Conservation (phyloP, 768 basidiomycete genomes). For the Fistulinella prunicolor region DNA sequence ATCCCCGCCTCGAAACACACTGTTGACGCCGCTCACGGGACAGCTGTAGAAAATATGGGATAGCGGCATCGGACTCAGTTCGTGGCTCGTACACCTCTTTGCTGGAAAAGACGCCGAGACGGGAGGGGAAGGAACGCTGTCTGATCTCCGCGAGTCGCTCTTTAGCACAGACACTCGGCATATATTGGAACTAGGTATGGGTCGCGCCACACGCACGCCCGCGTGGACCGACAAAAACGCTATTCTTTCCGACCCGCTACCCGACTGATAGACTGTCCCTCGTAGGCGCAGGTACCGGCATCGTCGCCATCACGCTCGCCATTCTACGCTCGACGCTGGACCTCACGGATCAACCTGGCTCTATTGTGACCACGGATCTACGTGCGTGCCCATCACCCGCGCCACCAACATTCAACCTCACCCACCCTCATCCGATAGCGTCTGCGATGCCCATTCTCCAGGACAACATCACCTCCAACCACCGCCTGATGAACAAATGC, state of each 20-base stretch:
- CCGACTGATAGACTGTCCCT: not conserved
- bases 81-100: conserved; percentile 60
- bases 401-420: too few relatives aligned
- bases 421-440: too few relatives aligned
- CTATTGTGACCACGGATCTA: conserved; percentile 70
- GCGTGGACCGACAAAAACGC: too few relatives aligned
- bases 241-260: not conserved
- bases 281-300: conserved; percentile 80
- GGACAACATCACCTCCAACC: conserved; percentile 60
- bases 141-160: conserved; percentile 34
- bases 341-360: conserved; percentile 17
- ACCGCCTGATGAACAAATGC: conserved; percentile 30
- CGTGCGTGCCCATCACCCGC: conserved; percentile 41
- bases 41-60: conserved; percentile 89
- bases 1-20: too few relatives aligned
- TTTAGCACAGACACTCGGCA: conserved; percentile 39
- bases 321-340: conserved; percentile 45
- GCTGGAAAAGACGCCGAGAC: not conserved
- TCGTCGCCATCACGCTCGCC: conserved; percentile 68
- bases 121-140: not conserved
- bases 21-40: conserved; percentile 11
- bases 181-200: conserved; percentile 71
- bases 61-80: conserved; percentile 81
- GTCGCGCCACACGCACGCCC: not conserved
- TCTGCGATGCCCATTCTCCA: conserved; percentile 79